phyloP scores from a whole-genome alignment of 176 grass and related monocot species.

The Avena sativa region DNA sequence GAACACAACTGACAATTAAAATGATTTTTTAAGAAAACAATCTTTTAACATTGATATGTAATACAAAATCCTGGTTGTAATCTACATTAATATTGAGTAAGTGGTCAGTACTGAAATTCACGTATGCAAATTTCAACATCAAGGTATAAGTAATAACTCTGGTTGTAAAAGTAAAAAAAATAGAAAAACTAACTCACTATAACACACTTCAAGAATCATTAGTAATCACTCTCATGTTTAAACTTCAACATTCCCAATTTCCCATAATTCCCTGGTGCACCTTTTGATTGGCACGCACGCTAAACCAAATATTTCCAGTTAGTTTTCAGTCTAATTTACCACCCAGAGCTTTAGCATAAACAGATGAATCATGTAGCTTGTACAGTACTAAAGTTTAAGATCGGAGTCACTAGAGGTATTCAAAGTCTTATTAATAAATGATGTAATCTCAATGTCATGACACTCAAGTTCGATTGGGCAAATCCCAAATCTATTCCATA shows the following conservation, averaged over 20 bases:
- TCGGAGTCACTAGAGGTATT: background rate
- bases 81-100: slow-evolving; percentile 18
- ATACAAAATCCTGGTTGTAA: background rate
- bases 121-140: background rate
- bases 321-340: background rate
- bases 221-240: background rate
- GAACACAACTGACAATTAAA: background rate
- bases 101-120: background rate
- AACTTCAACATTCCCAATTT: slow-evolving; percentile 18
- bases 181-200: background rate
- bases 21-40: background rate
- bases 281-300: background rate
- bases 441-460: background rate
- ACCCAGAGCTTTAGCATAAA: background rate
- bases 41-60: background rate
- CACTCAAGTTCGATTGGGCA: too few species aligned
- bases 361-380: slow-evolving; percentile 14
- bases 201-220: slow-evolving; percentile 7
- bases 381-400: background rate
- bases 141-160: background rate
- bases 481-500: background rate
- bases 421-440: background rate
- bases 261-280: background rate
- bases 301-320: background rate
- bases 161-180: background rate